A percentile compares a stretch with the other conserved stretches of the same genome.
Conservation (phyloP, 2,329 filamentous ascomycete species). For the Xylariaceae sp. region DNA sequence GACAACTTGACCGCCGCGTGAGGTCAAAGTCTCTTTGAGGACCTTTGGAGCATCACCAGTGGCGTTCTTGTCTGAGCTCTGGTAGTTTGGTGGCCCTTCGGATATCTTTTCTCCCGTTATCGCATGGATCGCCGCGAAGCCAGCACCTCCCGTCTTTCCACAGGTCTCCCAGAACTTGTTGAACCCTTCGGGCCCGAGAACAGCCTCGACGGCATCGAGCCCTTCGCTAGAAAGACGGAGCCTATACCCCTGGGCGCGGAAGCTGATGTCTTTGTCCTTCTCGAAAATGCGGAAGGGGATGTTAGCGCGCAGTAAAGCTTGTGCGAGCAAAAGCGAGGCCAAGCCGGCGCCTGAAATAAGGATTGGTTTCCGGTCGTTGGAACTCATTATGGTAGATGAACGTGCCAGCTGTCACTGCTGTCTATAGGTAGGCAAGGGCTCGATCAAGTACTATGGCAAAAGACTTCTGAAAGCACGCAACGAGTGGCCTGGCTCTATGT, state of each 20-base stretch:
- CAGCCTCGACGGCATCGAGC: slow-evolving; percentile 57
- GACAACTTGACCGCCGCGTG: slow-evolving; percentile 55
- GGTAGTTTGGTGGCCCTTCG: neutral
- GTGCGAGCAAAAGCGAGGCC: slow-evolving; percentile 41
- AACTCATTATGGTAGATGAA: slow-evolving; percentile 6
- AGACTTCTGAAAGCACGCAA: too few relatives aligned
- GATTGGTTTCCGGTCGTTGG: slow-evolving; percentile 26
- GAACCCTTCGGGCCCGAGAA: slow-evolving; percentile 46
- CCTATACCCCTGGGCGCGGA: slow-evolving; percentile 58
- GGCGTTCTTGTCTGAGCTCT: neutral
- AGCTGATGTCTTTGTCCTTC: slow-evolving; percentile 45
- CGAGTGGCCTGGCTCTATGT: too few relatives aligned
- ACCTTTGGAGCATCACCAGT: slow-evolving; percentile 8
- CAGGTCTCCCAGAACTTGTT: slow-evolving; percentile 55
- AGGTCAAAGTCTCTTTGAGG: slow-evolving; percentile 36
- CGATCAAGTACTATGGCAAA: too few relatives aligned
- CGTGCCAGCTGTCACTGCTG: too few relatives aligned
- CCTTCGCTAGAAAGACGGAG: slow-evolving; percentile 17
- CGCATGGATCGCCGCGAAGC: slow-evolving; percentile 49
- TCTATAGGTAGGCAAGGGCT: too few relatives aligned
- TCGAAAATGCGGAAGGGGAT: slow-evolving; percentile 56
- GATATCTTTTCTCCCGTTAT: slow-evolving; percentile 45
- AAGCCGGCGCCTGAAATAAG: slow-evolving; percentile 44
- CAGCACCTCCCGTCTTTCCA: slow-evolving; percentile 56
- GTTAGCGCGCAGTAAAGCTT: slow-evolving; percentile 36